Evolutionary conservation across 2,329 filamentous ascomycete genomes (phyloP).

Genomic region (Chrysoporthe puriensis): DNA sequence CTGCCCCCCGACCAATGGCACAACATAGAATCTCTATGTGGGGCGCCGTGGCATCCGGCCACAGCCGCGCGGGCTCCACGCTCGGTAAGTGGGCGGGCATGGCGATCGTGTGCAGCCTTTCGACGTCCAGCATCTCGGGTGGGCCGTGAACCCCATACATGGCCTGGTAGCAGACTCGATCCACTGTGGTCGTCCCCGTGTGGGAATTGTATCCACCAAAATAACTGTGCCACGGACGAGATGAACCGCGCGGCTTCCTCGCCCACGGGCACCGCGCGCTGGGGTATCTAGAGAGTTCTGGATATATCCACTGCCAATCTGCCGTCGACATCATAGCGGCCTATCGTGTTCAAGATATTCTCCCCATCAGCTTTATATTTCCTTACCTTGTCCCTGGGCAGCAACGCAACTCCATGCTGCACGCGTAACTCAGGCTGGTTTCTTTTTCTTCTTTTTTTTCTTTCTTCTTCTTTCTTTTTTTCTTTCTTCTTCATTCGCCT

Average conservation of each 20-base stretch:
- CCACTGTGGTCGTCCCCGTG: conserved; percentile 1
- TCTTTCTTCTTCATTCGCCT: neutral
- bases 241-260: neutral
- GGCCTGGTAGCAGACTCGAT: conserved; percentile 13
- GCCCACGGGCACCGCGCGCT: neutral
- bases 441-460: neutral
- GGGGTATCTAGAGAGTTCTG: neutral
- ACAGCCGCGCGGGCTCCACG: neutral
- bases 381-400: neutral
- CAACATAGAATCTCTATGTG: neutral
- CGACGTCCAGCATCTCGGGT: neutral
- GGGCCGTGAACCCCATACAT: neutral
- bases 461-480: neutral
- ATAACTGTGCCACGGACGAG: conserved; percentile 10
- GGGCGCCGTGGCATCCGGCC: neutral
- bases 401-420: neutral
- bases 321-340: neutral
- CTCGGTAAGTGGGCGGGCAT: neutral
- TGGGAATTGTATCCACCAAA: conserved; percentile 9
- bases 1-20: conserved; percentile 7
- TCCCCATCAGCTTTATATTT: neutral
- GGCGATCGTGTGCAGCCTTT: neutral
- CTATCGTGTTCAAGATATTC: neutral
- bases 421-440: neutral
- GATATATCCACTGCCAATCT: conserved; percentile 11